phyloP scores from a whole-genome alignment of 371 early-diverging fungal species.

The Mortierella sp. region DNA sequence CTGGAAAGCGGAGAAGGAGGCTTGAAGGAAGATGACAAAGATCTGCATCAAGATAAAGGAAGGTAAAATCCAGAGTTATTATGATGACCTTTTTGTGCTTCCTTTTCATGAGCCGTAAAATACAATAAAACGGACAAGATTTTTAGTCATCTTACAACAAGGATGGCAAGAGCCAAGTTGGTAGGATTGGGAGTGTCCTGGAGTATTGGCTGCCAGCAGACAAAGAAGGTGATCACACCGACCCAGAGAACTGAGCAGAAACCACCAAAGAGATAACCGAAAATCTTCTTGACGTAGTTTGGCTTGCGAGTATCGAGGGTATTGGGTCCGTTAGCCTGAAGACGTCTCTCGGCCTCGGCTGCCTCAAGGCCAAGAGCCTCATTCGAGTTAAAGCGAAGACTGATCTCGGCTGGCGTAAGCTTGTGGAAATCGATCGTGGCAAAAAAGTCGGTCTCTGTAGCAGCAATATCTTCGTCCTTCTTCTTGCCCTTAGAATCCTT shows the following conservation, averaged over 20 bases:
- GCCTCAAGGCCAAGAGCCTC: slow-evolving; percentile 58
- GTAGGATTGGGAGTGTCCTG: slow-evolving; percentile 53
- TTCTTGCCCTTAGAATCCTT: slow-evolving; percentile 14
- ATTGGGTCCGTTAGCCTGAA: slow-evolving; percentile 63
- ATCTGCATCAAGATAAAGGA: slow-evolving; percentile 31
- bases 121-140: background rate
- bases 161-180: slow-evolving; percentile 61
- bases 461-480: slow-evolving; percentile 18
- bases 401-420: slow-evolving; percentile 53
- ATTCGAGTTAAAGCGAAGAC: slow-evolving; percentile 60
- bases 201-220: slow-evolving; percentile 60
- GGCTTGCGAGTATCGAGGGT: slow-evolving; percentile 59
- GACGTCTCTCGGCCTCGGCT: slow-evolving; percentile 54
- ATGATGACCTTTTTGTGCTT: too few relatives aligned
- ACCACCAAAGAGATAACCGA: slow-evolving; percentile 62
- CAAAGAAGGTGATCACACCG: slow-evolving; percentile 57
- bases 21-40: slow-evolving; percentile 72
- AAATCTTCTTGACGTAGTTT: slow-evolving; percentile 59
- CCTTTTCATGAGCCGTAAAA: too few relatives aligned
- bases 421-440: slow-evolving; percentile 56
- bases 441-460: slow-evolving; percentile 40
- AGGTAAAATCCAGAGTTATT: too few relatives aligned
- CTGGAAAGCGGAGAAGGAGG: slow-evolving; percentile 77
- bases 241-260: slow-evolving; percentile 63
- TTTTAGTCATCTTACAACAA: slow-evolving; percentile 56